These are phyloP conservation scores for Venturia asperata DNA, from an alignment of 2,329 filamentous ascomycete species.

Conservation along the genomic window DNA sequence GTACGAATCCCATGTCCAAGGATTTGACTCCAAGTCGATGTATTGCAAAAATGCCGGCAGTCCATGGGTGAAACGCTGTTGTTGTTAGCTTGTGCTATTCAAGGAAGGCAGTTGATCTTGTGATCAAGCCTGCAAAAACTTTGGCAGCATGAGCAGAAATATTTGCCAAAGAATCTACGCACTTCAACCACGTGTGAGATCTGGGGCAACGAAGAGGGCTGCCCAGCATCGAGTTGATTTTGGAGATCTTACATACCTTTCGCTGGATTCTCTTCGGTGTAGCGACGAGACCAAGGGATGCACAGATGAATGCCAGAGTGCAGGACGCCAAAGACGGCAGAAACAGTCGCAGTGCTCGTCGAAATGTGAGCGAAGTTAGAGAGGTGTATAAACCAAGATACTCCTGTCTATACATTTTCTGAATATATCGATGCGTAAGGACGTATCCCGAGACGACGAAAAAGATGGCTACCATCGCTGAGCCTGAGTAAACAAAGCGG, in stretches of 20 bases:
- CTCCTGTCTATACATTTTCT: conserved; percentile 21
- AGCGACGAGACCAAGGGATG: neutral
- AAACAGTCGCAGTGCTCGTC: conserved; percentile 24
- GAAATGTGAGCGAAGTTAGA: conserved; percentile 22
- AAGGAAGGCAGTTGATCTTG: no score
- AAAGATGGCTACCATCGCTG: conserved; percentile 53
- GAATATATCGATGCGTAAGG: conserved; percentile 39
- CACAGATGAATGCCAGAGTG: conserved; percentile 2
- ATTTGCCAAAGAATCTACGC: no score
- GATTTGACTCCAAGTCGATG: conserved; percentile 9
- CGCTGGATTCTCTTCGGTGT: neutral
- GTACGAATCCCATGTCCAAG: conserved; percentile 6
- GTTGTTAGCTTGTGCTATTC: neutral
- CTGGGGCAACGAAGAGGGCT: neutral
- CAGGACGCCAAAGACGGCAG: conserved; percentile 22
- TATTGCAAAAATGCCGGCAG: conserved; percentile 1
- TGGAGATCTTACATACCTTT: neutral
- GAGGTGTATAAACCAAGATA: conserved; percentile 28
- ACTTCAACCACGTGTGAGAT: neutral
- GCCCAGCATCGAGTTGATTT: no score
- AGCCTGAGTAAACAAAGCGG: conserved; percentile 48
- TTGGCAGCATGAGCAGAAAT: no score
- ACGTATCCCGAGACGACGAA: conserved; percentile 58
- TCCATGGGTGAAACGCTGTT: conserved; percentile 1
- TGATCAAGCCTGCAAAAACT: no score